phyloP scores from a whole-genome alignment of 2,329 filamentous ascomycete genomes.

The Nakataea oryzae region DNA sequence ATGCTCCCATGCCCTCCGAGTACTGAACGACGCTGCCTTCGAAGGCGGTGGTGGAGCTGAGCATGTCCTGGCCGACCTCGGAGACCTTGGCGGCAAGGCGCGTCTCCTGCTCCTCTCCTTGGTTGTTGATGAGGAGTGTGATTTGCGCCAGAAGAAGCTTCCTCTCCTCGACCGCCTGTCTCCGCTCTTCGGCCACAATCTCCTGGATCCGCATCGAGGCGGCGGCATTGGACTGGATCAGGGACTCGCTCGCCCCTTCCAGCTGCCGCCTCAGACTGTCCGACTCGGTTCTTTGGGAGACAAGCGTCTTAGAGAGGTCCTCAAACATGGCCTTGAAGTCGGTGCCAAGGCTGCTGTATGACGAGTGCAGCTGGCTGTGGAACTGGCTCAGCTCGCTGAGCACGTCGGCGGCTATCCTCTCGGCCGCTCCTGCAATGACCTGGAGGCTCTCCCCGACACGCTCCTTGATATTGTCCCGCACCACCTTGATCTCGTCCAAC shows the following conservation, averaged over 20 bases:
- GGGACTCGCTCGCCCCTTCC: slow-evolving; percentile 54
- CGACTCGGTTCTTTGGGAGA: slow-evolving; percentile 66
- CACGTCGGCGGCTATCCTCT: slow-evolving; percentile 82
- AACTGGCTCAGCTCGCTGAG: slow-evolving; percentile 78
- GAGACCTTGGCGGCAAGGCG: slow-evolving; percentile 56
- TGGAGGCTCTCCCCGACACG: slow-evolving; percentile 78
- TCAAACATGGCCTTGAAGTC: slow-evolving; percentile 86
- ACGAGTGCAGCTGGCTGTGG: slow-evolving; percentile 68
- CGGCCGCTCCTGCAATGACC: slow-evolving; percentile 72
- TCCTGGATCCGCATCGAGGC: slow-evolving; percentile 58
- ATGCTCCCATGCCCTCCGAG: slow-evolving; percentile 60
- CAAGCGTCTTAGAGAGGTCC: slow-evolving; percentile 63
- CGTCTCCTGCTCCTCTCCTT: slow-evolving; percentile 61
- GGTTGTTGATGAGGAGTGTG: slow-evolving; percentile 61
- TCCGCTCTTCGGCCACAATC: slow-evolving; percentile 65
- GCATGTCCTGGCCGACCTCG: slow-evolving; percentile 53
- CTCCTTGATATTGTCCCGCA: slow-evolving; percentile 79
- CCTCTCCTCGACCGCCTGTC: slow-evolving; percentile 62
- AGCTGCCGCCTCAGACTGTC: slow-evolving; percentile 64
- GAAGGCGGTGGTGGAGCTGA: slow-evolving; percentile 52
- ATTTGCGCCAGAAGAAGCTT: slow-evolving; percentile 68
- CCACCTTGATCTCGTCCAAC: slow-evolving; percentile 81
- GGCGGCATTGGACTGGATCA: slow-evolving; percentile 56
- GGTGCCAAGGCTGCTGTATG: slow-evolving; percentile 71
- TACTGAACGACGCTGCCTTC: slow-evolving; percentile 58